phyloP scores from a whole-genome alignment of 192 early-diverging fungal genomes.

The Podila minutissima region DNA sequence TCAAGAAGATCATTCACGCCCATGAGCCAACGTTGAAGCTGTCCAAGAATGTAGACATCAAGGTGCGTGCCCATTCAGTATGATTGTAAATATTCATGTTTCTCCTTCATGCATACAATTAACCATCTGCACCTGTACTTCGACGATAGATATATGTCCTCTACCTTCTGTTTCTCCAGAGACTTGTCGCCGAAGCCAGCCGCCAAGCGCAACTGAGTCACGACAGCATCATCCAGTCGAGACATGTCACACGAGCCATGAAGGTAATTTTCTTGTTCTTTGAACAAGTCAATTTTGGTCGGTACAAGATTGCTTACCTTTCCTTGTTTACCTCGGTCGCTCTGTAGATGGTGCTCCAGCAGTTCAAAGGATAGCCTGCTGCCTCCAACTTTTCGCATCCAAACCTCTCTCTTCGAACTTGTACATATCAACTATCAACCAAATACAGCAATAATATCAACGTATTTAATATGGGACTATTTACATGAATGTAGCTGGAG shows the following conservation, averaged over 20 bases:
- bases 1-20: constrained; percentile 45
- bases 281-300: neutral
- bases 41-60: constrained; percentile 52
- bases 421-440: neutral
- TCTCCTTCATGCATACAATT: neutral
- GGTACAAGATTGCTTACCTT: neutral
- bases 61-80: neutral
- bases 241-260: constrained; percentile 38
- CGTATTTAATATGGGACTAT: no score
- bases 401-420: neutral
- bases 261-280: constrained; percentile 13
- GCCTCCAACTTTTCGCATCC: neutral
- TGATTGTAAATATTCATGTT: neutral
- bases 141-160: constrained; percentile 38
- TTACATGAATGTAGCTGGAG: constrained; percentile 4
- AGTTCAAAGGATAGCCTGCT: constrained; percentile 36
- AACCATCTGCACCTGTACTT: neutral
- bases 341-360: constrained; percentile 33
- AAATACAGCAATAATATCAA: no score
- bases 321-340: neutral
- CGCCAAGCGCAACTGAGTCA: constrained; percentile 33
- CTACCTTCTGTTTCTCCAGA: constrained; percentile 43
- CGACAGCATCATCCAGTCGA: constrained; percentile 46
- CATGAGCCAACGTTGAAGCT: constrained; percentile 43
- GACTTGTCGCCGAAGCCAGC: constrained; percentile 37